Evolutionary conservation across 1,139 yeast genomes (phyloP), one percentile per base, ranked within the genome.

Genomic region (Groenewaldozyma auringiensis): DNA sequence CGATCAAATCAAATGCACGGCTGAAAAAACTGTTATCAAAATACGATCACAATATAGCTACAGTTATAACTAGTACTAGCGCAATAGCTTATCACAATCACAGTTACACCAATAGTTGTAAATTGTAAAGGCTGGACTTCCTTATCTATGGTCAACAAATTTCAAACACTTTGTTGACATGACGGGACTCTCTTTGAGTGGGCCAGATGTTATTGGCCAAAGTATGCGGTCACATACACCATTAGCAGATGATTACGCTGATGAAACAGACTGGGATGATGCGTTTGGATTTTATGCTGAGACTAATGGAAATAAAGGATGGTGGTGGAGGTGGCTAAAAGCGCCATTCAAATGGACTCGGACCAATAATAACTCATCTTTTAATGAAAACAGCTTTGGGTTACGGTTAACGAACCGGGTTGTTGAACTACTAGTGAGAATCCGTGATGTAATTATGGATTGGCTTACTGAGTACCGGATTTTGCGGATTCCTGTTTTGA

Each of bases 401-500:
- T 8, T 6, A 25, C 6, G 29, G 11, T 8, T 25, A 25, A 25
- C 11, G 6, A 11, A 11, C 29, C 27, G 17, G 34, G 40, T 18
- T 41, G 36, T 34, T 18, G 33, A 13, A 40, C 44, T 21, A 20
- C 20, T 33, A 9, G 18, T 35, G 4, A 13, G 22, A 11, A 4
- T 35, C n/a, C 16, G 20, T 9, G 51, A 54, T 36, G 36, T 37
- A 35, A 37, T 50, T 37, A 43, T 52, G 34, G 60, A 56, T 43
- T 54, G 57, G 50, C 43, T 57, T 34, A 56, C 60, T 4, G 53
- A 55, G 37, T 54, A 57, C 47, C 57, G 64, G 13, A 45, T 60
- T n/a, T 39, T 53, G 41, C 50, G 62, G 37, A 47, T 62, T 18
- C 70, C 71, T 4, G 51, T 65, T 16, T 53, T 66, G 41, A 65